Evolutionary conservation across 768 basidiomycete genomes (phyloP), one percentile per base, ranked within the genome.

Genomic region (Tephrocybe sp.): DNA sequence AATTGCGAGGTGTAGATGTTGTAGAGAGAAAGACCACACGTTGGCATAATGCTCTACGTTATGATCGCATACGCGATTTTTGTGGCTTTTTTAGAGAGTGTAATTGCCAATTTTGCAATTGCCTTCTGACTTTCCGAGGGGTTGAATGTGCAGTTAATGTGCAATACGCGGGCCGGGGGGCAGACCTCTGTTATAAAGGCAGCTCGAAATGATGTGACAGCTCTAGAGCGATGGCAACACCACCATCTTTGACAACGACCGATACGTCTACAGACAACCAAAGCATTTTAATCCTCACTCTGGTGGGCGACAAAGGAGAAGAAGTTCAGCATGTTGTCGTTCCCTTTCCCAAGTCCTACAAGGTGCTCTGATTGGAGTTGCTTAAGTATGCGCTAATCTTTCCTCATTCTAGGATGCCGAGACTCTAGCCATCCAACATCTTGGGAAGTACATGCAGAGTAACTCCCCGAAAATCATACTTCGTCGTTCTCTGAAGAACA

Each of bases 311-410:
- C 19, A 16, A 34, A 12, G 37, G 32, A 12, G 15, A 28, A 24
- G 19, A 51, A 19, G 51, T 34, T 6, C 44, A 46, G 16, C 45
- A 57, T 39, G 49, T 50, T 34, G 43, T 49, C 21, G 44, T 57
- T n/a, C 47, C 53, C 5, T 45, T 57, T 49, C 56, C 53, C n/a
- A 28, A 47, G 25, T 52, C 53, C 8, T 57, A 54, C 27, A 43
- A 45, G 45, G 50, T 46, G n/a, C n/a, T n/a, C n/a, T n/a, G n/a
- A n/a, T n/a, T n/a, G n/a, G n/a, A n/a, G n/a, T n/a, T n/a, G n/a
- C n/a, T n/a, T n/a, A n/a, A n/a, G 16, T 43, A 21, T 22, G 1
- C 34, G 25, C 15, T 22, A 12, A n/a, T 15, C 28, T 30, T 9
- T 11, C 22, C 19, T 30, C 13, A 21, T 16, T 41, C 21, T 35